Evolutionary conservation across 169 alveolate species (phyloP).

Genomic region (Eimeria praecox): DNA sequence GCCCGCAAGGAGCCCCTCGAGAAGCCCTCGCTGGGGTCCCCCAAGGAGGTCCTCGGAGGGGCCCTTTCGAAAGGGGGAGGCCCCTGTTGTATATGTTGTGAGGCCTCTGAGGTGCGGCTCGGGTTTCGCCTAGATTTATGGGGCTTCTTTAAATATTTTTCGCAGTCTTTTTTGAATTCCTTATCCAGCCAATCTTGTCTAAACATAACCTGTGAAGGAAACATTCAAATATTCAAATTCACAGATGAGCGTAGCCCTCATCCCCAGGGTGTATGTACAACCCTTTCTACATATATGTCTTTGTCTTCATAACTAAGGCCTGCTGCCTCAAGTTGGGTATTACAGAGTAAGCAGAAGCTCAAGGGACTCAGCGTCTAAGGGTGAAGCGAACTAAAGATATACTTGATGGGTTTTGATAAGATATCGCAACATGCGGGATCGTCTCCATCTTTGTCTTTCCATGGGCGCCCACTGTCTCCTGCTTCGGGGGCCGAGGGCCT

Average conservation of each 20-base stretch:
- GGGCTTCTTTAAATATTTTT: not conserved
- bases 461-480: conserved; percentile 31
- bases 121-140: not conserved
- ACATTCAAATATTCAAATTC: not conserved
- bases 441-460: conserved; percentile 41
- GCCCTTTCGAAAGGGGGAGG: not conserved
- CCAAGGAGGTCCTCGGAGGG: not conserved
- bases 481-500: not conserved
- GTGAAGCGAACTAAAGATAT: not conserved
- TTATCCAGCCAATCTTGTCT: not conserved
- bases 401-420: conserved; percentile 59
- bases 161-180: conserved; percentile 31
- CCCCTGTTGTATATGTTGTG: not conserved
- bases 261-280: too few species aligned
- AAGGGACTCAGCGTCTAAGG: not conserved
- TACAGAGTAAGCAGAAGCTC: too few species aligned
- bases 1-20: not conserved
- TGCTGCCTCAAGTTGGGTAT: not conserved
- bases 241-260: too few species aligned
- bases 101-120: not conserved
- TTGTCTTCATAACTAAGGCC: not conserved
- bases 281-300: not conserved
- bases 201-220: conserved; percentile 6
- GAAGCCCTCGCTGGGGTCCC: not conserved
- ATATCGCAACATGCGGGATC: conserved; percentile 18